Evolutionary conservation across 2,329 filamentous ascomycete genomes (phyloP), one percentile per base, ranked within the genome.

Genomic region (Knufia petricola): DNA sequence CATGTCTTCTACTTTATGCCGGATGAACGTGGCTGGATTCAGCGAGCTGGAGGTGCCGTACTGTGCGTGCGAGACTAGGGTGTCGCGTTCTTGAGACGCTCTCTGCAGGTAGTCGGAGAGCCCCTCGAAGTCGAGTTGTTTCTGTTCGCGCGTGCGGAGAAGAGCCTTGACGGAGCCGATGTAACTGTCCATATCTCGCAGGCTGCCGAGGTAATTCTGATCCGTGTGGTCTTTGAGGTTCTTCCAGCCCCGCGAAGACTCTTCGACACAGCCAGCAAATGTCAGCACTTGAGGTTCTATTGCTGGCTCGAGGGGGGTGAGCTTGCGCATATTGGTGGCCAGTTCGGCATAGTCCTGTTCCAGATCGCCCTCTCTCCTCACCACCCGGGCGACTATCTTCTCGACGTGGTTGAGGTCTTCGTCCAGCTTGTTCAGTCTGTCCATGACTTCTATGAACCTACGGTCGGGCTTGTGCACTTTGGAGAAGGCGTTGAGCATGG

Each of bases 51-150:
- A 81, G 55, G 86, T 73, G 3, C 74, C 71, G 39, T 70, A 67
- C 34, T 76, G 75, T 53, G 83, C 80, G 9, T 81, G 79, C 0
- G 80, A 79, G 32, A 79, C 78, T 2, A 95, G 79, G 13, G 78
- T 74, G 66, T 98, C 92, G 41, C 89, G 84, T 66, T 98, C 92
- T 2, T 81, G 71, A 2, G 87, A 87, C 1, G 87, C 87, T 65
- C 94, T 95, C 69, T 86, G 86, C 47, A 95, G 84, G 66, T 96
- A 96, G 64, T 96, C 90, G 23, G 88, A 94, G 28, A 98, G 76
- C 56, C 87, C 89, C 69, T 98, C 92, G 61, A 90, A 95, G 69
- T 98, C 92, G 50, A 98, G 83, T 65, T 98, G 92, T 65, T 98
- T 98, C 70, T 94, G 88, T 70, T 98, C 92, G 30, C 92, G 83